Conservation (phyloP, 352 stramenopile species). For the Globisporangium sylvaticum region DNA sequence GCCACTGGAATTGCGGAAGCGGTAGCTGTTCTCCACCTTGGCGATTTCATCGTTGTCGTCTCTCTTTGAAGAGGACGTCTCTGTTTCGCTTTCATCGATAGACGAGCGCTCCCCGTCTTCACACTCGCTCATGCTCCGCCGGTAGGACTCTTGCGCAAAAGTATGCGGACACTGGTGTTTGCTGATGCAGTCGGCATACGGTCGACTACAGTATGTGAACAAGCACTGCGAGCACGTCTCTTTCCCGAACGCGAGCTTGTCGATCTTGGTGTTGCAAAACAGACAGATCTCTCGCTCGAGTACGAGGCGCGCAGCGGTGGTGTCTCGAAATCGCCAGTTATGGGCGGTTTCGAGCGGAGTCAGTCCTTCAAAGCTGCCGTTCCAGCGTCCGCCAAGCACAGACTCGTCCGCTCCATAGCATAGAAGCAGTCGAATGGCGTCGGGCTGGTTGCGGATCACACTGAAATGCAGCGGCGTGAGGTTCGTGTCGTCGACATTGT, state of each 20-base stretch:
- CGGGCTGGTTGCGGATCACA: slow-evolving; percentile 72
- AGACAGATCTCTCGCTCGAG: slow-evolving; percentile 73
- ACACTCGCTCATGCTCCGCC: slow-evolving; percentile 2
- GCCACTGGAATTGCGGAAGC: slow-evolving; percentile 13
- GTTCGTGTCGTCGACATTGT: slow-evolving; percentile 63
- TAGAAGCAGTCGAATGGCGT: slow-evolving; percentile 68
- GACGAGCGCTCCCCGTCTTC: neutral
- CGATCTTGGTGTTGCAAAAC: slow-evolving; percentile 74
- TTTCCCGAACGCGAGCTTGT: slow-evolving; percentile 49
- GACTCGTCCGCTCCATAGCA: slow-evolving; percentile 38
- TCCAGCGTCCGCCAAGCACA: slow-evolving; percentile 31
- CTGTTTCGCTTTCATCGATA: neutral
- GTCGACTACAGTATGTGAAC: slow-evolving; percentile 53
- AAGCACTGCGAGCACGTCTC: slow-evolving; percentile 48
- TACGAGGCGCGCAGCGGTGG: slow-evolving; percentile 54
- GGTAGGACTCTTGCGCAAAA: slow-evolving; percentile 2
- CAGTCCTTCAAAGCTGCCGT: slow-evolving; percentile 26
- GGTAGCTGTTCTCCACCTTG: slow-evolving; percentile 10
- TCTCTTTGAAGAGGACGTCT: neutral
- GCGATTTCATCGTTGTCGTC: neutral
- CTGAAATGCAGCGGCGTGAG: slow-evolving; percentile 79
- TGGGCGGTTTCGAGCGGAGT: slow-evolving; percentile 55
- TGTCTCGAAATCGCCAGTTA: slow-evolving; percentile 68
- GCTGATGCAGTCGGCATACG: slow-evolving; percentile 44
- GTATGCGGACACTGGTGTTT: slow-evolving; percentile 61